Base-by-base conservation (phyloP, 2,329 filamentous ascomycete species). In the Penicillium sp. region DNA sequence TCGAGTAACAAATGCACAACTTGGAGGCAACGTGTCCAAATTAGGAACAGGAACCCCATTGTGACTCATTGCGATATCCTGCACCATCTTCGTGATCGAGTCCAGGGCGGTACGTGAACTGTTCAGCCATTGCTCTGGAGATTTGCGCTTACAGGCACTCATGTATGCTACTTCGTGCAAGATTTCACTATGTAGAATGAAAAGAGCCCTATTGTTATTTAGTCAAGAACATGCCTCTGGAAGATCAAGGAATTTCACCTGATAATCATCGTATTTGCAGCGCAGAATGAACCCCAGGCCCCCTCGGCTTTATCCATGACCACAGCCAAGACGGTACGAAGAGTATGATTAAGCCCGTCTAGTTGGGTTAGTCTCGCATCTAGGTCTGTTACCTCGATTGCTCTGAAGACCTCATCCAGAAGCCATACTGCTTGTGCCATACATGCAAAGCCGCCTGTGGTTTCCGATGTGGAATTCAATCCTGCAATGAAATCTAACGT, bases 341-440 rank as follows among this genome's bases (percentile, higher is more conserved):
- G 43, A 27, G 55, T 47, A 22, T 45, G 48, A 26, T 62, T 54
- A 5, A 66, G 53, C 11, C 48, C 56, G 39, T 58, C 37, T 5
- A 65, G 51, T n/a, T 55, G 58, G 22, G 52, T 44, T 22, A 58
- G 50, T 52, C 53, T 55, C n/a, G 29, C 26, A 43, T 63, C 53
- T 7, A 55, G 14, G 33, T 61, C 56, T 2, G 52, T 13, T 4
- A 58, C 52, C 26, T 57, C 21, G 16, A 62, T 24, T 9, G 48
- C 24, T 47, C 59, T 49, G 11, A 70, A 46, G 7, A 68, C 58
- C 37, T 63, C 58, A 48, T 67, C 67, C 7, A 67, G 29, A 16
- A 69, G 63, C 54, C 60, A 66, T 16, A 62, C 57, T 9, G 65
- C 69, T 51, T 67, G 66, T 2, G 62, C 63, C 5, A 59, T 31